phyloP scores from a whole-genome alignment of 805 yeast species.

The Blastobotrys muscicola region DNA sequence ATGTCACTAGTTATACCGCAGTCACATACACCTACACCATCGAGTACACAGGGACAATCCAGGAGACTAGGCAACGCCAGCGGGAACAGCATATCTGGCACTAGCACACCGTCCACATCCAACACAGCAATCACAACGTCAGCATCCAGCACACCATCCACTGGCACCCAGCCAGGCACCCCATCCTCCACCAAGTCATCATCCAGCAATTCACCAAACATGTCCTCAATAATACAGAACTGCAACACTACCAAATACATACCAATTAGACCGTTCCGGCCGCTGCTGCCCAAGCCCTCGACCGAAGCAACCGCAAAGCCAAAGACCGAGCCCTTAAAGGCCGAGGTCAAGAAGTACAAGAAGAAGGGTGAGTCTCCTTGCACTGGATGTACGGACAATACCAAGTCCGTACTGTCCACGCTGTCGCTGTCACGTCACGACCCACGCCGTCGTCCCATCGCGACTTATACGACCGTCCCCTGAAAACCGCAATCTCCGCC shows the following conservation, averaged over 20 bases:
- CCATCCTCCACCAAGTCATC: background rate
- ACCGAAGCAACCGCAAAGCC: background rate
- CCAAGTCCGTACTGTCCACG: too few species aligned
- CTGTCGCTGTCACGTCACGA: background rate
- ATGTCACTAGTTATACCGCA: too few species aligned
- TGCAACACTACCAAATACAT: slow-evolving; percentile 10
- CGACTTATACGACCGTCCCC: background rate
- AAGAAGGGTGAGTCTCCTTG: background rate
- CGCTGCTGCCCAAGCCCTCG: slow-evolving; percentile 27
- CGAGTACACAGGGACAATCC: too few species aligned
- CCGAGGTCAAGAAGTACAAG: background rate
- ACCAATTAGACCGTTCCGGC: slow-evolving; percentile 29
- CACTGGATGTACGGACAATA: background rate
- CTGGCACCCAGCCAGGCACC: background rate
- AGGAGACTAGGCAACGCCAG: too few species aligned
- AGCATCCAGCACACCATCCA: background rate
- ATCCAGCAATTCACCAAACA: background rate
- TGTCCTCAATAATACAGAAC: too few species aligned
- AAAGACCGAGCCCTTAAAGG: background rate
- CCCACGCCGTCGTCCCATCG: background rate
- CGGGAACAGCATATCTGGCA: background rate
- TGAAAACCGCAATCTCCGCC: too few species aligned
- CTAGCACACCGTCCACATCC: background rate
- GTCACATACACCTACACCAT: too few species aligned
- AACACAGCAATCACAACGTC: background rate